Conservation (phyloP, 2,329 filamentous ascomycete genomes). For the Emericellopsis atlantica region DNA sequence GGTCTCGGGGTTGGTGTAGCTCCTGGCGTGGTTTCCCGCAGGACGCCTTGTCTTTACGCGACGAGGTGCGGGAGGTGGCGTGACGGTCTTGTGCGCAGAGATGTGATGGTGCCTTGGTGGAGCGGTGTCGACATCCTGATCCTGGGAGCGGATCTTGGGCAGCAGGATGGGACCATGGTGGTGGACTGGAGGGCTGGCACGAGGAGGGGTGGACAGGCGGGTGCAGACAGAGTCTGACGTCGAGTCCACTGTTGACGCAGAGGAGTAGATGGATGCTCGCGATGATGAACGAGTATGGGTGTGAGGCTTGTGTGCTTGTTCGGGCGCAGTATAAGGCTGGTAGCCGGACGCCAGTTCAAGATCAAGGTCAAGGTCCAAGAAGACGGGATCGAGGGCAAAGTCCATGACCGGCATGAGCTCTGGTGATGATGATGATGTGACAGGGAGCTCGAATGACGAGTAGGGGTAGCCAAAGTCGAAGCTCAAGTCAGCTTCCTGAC, state of each 20-base stretch:
- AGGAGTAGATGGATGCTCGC: conserved; percentile 49
- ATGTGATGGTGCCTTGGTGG: conserved; percentile 26
- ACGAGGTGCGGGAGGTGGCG: conserved; percentile 4
- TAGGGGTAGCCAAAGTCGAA: conserved; percentile 4
- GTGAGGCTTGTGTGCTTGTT: conserved; percentile 9
- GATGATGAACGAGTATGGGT: conserved; percentile 52
- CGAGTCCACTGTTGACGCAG: conserved; percentile 43
- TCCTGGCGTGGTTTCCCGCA: conserved; percentile 30
- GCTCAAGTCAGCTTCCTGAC: conserved; percentile 5
- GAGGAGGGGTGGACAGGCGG: conserved; percentile 53
- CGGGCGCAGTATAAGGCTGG: not conserved
- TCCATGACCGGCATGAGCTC: conserved; percentile 4
- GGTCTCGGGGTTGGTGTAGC: conserved; percentile 50
- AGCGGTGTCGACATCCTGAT: conserved; percentile 58
- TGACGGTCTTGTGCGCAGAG: conserved; percentile 8
- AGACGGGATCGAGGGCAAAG: conserved; percentile 4
- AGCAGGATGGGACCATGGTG: conserved; percentile 71
- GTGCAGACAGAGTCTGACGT: conserved; percentile 55
- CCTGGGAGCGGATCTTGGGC: conserved; percentile 76
- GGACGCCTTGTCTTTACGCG: too few species aligned
- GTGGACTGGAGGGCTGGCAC: conserved; percentile 55
- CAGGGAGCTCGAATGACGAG: conserved; percentile 1
- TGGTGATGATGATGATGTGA: conserved; percentile 1
- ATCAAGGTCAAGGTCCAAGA: conserved; percentile 27
- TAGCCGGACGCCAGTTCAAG: conserved; percentile 25